Conservation (phyloP, 2,329 filamentous ascomycete genomes). For the Colletotrichum liaoningense region DNA sequence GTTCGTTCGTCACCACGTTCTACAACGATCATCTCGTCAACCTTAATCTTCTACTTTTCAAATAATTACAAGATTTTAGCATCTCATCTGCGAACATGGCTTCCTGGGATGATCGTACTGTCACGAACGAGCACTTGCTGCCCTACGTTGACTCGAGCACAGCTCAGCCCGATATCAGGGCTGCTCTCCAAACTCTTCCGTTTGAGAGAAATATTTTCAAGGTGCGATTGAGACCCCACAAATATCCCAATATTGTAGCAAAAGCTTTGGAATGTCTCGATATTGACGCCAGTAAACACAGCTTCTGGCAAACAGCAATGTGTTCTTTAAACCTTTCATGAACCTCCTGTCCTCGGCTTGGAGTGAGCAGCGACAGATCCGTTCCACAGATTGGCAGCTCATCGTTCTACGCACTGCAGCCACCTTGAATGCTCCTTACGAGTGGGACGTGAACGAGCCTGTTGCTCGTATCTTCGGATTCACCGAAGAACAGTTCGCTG, state of each 20-base stretch:
- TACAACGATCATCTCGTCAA: not conserved
- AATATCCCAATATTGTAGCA: not conserved
- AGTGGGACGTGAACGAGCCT: constrained; percentile 41
- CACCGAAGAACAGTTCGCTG: constrained; percentile 25
- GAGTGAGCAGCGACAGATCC: constrained; percentile 32
- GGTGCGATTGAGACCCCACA: not conserved
- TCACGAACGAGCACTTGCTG: constrained; percentile 17
- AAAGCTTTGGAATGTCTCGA: not conserved
- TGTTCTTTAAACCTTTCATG: constrained; percentile 34
- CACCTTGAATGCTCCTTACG: constrained; percentile 39
- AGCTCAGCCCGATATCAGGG: constrained; percentile 7
- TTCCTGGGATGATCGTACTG: not conserved
- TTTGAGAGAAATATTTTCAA: constrained; percentile 18
- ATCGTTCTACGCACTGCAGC: constrained; percentile 40
- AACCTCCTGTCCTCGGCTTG: constrained; percentile 21
- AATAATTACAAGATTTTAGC: not conserved
- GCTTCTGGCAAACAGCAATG: constrained; percentile 8
- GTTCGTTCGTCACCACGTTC: not conserved
- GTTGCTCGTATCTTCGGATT: constrained; percentile 38
- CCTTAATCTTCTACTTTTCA: too few relatives aligned
- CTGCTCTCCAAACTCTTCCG: constrained; percentile 11
- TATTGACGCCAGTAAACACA: not conserved
- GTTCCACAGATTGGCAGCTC: constrained; percentile 38
- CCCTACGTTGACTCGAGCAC: constrained; percentile 20
- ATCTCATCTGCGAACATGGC: not conserved